These are phyloP conservation scores for Aspergillus fijiensis DNA, from an alignment of 2,329 filamentous ascomycete species.

Conservation along the genomic window DNA sequence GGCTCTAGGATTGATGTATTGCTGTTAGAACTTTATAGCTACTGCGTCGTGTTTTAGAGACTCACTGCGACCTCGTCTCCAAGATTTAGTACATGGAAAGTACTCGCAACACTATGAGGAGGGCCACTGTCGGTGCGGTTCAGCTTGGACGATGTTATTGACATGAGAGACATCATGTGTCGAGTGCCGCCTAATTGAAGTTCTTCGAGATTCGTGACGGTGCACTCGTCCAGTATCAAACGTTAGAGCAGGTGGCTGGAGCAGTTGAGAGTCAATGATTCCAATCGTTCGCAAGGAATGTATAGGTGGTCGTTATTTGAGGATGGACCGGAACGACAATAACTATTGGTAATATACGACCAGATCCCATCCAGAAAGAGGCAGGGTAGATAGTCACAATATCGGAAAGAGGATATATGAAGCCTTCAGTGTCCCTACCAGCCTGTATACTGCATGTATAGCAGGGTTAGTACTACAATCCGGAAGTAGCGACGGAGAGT, in stretches of 20 bases:
- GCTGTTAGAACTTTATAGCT: not conserved
- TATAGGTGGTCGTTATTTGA: not conserved
- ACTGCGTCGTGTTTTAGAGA: not conserved
- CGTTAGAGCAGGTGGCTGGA: not conserved
- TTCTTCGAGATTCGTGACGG: not conserved
- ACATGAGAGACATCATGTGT: constrained; percentile 30
- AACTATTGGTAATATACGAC: not conserved
- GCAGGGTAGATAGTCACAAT: not conserved
- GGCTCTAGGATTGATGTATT: constrained; percentile 17
- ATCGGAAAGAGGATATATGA: not conserved
- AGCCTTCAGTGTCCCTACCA: not conserved
- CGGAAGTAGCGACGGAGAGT: not conserved
- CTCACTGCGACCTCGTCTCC: constrained; percentile 31
- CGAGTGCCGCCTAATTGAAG: constrained; percentile 1
- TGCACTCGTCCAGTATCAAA: not conserved
- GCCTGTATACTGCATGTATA: not conserved
- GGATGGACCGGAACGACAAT: not conserved
- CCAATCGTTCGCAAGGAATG: not conserved
- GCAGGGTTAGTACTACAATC: not conserved
- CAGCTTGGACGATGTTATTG: constrained; percentile 25
- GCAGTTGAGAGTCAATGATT: constrained; percentile 12
- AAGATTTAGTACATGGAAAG: constrained; percentile 20
- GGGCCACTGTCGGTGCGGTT: constrained; percentile 24
- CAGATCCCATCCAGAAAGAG: not conserved
- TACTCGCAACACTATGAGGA: constrained; percentile 21